Evolutionary conservation across 768 basidiomycete genomes (phyloP).

Genomic region (Lyophyllum atratum): DNA sequence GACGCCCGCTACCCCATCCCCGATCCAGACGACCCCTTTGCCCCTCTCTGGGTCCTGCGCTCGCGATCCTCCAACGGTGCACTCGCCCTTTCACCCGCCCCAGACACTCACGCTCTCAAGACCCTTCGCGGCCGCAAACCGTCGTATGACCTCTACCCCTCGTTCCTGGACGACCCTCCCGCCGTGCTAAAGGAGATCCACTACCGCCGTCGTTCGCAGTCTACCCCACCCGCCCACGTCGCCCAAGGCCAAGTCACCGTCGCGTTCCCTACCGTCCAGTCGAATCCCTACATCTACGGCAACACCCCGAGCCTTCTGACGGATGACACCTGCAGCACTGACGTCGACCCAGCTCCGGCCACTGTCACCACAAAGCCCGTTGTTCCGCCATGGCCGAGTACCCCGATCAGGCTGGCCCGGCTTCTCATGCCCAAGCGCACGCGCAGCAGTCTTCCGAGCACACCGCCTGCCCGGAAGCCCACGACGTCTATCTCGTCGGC

Average conservation of each 20-base stretch:
- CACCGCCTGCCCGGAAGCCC: neutral
- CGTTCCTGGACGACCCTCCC: neutral
- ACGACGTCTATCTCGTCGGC: constrained; percentile 12
- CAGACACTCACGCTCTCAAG: no score
- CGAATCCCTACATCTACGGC: neutral
- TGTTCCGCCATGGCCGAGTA: neutral
- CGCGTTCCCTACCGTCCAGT: constrained; percentile 1
- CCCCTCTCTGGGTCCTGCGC: constrained; percentile 65
- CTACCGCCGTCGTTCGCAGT: constrained; percentile 23
- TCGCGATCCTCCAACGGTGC: constrained; percentile 53
- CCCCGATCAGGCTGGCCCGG: constrained; percentile 5
- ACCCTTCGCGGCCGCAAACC: constrained; percentile 1
- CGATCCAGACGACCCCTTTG: constrained; percentile 72
- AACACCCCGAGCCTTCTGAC: neutral
- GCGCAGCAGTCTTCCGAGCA: neutral
- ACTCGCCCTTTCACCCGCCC: constrained; percentile 19
- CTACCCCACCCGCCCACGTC: constrained; percentile 10
- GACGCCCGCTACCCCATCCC: constrained; percentile 62
- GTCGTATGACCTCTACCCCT: constrained; percentile 12
- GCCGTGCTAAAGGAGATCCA: constrained; percentile 10
- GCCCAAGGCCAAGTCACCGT: neutral
- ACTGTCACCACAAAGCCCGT: neutral
- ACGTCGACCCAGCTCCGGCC: constrained; percentile 5
- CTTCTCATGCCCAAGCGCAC: constrained; percentile 1
- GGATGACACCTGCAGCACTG: constrained; percentile 19